Evolutionary conservation across 2,329 filamentous ascomycete species (phyloP).

Genomic region (Ophidiomyces ophidiicola): DNA sequence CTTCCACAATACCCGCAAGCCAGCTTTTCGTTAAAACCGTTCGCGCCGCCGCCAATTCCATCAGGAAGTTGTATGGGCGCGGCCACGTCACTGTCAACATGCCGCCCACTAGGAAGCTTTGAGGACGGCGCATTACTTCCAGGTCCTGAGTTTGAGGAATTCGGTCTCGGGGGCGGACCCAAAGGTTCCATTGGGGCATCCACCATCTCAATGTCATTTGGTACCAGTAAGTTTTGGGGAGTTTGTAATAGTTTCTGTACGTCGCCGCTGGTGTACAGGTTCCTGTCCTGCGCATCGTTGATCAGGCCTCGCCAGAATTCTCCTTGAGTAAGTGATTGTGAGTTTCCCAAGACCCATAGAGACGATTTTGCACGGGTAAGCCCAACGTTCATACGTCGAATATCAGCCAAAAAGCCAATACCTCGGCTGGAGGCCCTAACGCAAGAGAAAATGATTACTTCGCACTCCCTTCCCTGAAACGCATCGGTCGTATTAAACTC

Average conservation of each 20-base stretch:
- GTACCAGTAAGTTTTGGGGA: slow-evolving; percentile 36
- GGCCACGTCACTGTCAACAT: slow-evolving; percentile 14
- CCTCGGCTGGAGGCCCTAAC: slow-evolving; percentile 85
- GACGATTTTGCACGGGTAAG: slow-evolving; percentile 93
- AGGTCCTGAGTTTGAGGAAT: slow-evolving; percentile 15
- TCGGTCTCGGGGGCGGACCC: slow-evolving; percentile 16
- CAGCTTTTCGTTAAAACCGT: slow-evolving; percentile 32
- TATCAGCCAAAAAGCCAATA: slow-evolving; percentile 96
- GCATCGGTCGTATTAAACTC: slow-evolving; percentile 99
- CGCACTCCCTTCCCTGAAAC: slow-evolving; percentile 91
- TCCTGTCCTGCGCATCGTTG: slow-evolving; percentile 61
- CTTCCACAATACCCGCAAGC: slow-evolving; percentile 38
- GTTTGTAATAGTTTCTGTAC: slow-evolving; percentile 43
- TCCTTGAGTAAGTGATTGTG: slow-evolving; percentile 70
- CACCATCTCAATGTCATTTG: slow-evolving; percentile 34
- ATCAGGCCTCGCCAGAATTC: slow-evolving; percentile 85
- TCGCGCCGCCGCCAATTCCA: slow-evolving; percentile 33
- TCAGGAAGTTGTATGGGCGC: slow-evolving; percentile 22
- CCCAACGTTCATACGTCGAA: slow-evolving; percentile 98
- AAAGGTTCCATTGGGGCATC: slow-evolving; percentile 21
- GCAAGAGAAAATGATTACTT: slow-evolving; percentile 98
- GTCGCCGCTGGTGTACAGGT: slow-evolving; percentile 63
- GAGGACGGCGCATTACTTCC: slow-evolving; percentile 27
- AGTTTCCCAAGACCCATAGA: slow-evolving; percentile 91
- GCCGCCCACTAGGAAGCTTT: slow-evolving; percentile 15